Conservation (phyloP, 2,329 filamentous ascomycete genomes). For the Trichoderma sp. region DNA sequence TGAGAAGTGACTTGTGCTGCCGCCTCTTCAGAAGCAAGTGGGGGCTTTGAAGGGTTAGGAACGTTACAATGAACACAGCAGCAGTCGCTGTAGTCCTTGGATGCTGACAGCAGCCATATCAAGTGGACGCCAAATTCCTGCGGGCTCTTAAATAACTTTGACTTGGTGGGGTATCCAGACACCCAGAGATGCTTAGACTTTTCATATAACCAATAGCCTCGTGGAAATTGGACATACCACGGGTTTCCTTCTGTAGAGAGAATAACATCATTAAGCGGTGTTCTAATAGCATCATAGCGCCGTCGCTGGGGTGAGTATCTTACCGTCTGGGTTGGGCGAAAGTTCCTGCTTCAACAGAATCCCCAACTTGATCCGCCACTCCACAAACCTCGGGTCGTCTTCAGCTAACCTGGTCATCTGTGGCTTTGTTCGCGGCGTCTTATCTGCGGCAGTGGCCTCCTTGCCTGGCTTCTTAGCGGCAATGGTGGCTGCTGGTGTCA, state of each 20-base stretch:
- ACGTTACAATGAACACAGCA: constrained; percentile 50
- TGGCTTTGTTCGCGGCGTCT: constrained; percentile 39
- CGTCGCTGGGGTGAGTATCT: constrained; percentile 16
- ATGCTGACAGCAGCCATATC: constrained; percentile 50
- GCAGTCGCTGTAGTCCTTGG: constrained; percentile 47
- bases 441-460: constrained; percentile 32
- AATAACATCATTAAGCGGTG: not conserved
- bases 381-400: constrained; percentile 43
- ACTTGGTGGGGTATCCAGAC: constrained; percentile 47
- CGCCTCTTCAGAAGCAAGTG: constrained; percentile 28
- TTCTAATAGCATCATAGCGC: constrained; percentile 17
- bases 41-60: constrained; percentile 27
- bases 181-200: constrained; percentile 49
- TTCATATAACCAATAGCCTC: constrained; percentile 47
- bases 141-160: constrained; percentile 50
- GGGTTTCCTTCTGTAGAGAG: constrained; percentile 38
- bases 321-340: constrained; percentile 40
- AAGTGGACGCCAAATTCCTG: constrained; percentile 52
- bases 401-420: constrained; percentile 43
- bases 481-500: constrained; percentile 22
- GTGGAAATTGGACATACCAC: constrained; percentile 45
- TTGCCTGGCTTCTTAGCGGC: constrained; percentile 37
- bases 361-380: constrained; percentile 46
- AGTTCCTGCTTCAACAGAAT: constrained; percentile 46
- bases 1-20: constrained; percentile 22